These are phyloP conservation scores for Echites panduratus DNA, from an alignment of 257 asterid genomes.

Conservation along the genomic window DNA sequence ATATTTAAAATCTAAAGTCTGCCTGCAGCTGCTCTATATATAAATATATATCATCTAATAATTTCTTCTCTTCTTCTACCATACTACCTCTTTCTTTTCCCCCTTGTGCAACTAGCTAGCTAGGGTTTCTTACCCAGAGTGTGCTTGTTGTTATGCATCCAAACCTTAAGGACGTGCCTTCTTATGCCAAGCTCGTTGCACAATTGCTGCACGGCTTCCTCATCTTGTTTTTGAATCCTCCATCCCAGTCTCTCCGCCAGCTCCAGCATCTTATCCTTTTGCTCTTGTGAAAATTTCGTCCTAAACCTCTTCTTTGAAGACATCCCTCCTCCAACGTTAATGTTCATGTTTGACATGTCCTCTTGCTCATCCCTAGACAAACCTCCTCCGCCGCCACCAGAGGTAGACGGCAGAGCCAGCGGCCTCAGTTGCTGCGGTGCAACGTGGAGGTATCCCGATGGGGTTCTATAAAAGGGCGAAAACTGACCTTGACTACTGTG, in stretches of 20 bases:
- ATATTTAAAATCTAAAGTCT: background rate
- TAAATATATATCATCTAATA: background rate
- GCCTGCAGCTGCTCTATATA: background rate
- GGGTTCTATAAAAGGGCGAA: constrained; percentile 18
- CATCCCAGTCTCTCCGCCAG: constrained; percentile 66
- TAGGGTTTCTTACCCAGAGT: constrained; percentile 74
- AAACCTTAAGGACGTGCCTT: constrained; percentile 73
- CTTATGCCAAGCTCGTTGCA: constrained; percentile 53
- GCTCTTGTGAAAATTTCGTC: constrained; percentile 58
- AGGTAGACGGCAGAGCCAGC: constrained; percentile 59
- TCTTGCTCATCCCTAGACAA: constrained; percentile 47
- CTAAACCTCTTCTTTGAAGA: constrained; percentile 54
- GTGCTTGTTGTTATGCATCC: constrained; percentile 87
- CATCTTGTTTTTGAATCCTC: constrained; percentile 66
- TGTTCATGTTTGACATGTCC: constrained; percentile 33
- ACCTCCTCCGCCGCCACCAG: constrained; percentile 49
- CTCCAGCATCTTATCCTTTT: constrained; percentile 66
- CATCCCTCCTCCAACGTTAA: constrained; percentile 23
- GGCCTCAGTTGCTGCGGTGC: constrained; percentile 15
- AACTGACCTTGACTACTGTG: constrained; percentile 43
- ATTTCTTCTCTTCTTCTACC: background rate
- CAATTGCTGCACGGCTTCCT: constrained; percentile 50
- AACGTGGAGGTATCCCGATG: constrained; percentile 58
- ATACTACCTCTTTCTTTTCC: background rate
- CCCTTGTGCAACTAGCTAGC: background rate